Evolutionary conservation across 139 green algal genomes (phyloP).

Genomic region (Closterium sp.): DNA sequence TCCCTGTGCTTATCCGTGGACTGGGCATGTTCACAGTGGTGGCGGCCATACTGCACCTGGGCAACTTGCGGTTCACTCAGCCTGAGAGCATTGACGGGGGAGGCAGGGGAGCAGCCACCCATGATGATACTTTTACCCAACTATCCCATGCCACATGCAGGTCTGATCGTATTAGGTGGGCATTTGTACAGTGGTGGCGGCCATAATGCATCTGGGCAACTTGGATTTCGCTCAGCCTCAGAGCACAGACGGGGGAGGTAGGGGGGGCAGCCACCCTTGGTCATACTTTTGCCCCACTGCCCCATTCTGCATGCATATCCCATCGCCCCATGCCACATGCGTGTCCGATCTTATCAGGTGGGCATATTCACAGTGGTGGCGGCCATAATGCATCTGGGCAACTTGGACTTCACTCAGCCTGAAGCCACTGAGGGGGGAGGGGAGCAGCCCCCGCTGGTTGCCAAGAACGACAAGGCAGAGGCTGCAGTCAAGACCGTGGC

Average conservation of each 20-base stretch:
- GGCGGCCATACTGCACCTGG: conserved; percentile 92
- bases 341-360: too few species aligned
- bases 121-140: neutral
- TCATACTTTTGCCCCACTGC: too few species aligned
- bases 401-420: conserved; percentile 45
- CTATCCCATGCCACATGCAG: neutral
- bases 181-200: too few species aligned
- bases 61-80: conserved; percentile 53
- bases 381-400: conserved; percentile 90
- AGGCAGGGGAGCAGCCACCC: neutral
- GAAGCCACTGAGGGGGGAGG: conserved; percentile 39
- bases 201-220: too few species aligned
- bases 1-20: neutral
- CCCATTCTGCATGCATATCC: too few species aligned
- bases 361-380: conserved; percentile 80
- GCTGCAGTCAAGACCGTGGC: too few species aligned
- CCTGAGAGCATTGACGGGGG: neutral
- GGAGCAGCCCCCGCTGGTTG: neutral
- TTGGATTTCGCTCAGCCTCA: too few species aligned
- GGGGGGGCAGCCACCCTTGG: too few species aligned
- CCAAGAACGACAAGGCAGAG: too few species aligned
- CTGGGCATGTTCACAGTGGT: conserved; percentile 78
- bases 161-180: neutral
- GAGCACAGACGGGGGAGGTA: neutral
- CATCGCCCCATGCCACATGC: too few species aligned